These are phyloP conservation scores for Colletotrichum sp. DNA, from an alignment of 2,329 filamentous ascomycete genomes.

Conservation along the genomic window DNA sequence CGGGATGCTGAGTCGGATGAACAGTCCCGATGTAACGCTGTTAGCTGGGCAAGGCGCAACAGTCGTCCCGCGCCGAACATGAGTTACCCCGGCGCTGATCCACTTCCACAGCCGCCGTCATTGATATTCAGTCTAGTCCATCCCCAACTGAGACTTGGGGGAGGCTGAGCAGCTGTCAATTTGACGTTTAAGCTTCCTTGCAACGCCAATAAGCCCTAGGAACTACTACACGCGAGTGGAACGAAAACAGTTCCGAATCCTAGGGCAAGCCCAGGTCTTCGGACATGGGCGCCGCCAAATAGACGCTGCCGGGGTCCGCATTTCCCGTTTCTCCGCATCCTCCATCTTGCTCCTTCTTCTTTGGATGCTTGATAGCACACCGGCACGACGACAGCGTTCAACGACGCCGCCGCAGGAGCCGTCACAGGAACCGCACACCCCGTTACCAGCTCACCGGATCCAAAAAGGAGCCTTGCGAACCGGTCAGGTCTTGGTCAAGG, in stretches of 20 bases:
- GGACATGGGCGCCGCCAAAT: background rate
- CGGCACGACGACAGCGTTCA: background rate
- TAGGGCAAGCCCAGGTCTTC: background rate
- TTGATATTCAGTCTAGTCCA: background rate
- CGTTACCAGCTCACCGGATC: background rate
- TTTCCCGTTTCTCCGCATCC: background rate
- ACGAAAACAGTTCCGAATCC: background rate
- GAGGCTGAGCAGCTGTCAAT: conserved; percentile 4
- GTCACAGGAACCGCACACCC: background rate
- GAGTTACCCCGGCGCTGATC: conserved; percentile 6
- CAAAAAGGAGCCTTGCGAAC: background rate
- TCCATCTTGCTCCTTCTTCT: background rate
- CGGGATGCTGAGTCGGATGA: background rate
- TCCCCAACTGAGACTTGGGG: background rate
- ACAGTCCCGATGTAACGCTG: background rate
- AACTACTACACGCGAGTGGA: background rate
- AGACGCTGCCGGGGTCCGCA: conserved; percentile 1
- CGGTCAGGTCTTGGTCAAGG: background rate
- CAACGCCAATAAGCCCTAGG: background rate
- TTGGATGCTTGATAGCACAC: background rate
- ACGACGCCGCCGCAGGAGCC: background rate
- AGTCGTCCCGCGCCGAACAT: conserved; percentile 2
- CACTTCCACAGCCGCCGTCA: background rate
- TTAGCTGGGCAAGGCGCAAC: conserved; percentile 5
- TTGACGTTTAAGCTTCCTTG: background rate